A percentile compares a stretch with the other conserved stretches of the same genome.
Evolutionary conservation across 306 rosid species (phyloP).

Genomic region (barrel medic (Medicago truncatula)): MtrunA17r5.0-ANR NC_053045.1:56320501-56321000

Average conservation of each 20-base stretch:
- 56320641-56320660: conserved; percentile 85
- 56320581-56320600: conserved; percentile 64
- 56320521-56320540: conserved; percentile 57
- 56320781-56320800: conserved; percentile 57
- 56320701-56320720: conserved; percentile 84
- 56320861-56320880: conserved; percentile 42
- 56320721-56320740: conserved; percentile 80
- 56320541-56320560: conserved; percentile 71
- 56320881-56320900: conserved; percentile 29
- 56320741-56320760: conserved; percentile 61
- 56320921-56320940: too few relatives aligned
- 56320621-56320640: conserved; percentile 86
- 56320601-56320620: conserved; percentile 70
- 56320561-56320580: conserved; percentile 60
- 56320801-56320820: conserved; percentile 51
- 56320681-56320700: conserved; percentile 76
- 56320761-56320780: conserved; percentile 63
- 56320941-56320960: conserved; percentile 12
- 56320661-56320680: conserved; percentile 66
- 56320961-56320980: conserved; percentile 21
- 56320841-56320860: conserved; percentile 78
- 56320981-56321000: conserved; percentile 20
- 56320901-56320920: conserved; percentile 1
- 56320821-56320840: conserved; percentile 53
- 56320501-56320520: conserved; percentile 64